Evolutionary conservation across 225 moss, liverwort and hornwort species (phyloP), one percentile per base, ranked within the genome.

Genomic region (Ulota crispa): DNA sequence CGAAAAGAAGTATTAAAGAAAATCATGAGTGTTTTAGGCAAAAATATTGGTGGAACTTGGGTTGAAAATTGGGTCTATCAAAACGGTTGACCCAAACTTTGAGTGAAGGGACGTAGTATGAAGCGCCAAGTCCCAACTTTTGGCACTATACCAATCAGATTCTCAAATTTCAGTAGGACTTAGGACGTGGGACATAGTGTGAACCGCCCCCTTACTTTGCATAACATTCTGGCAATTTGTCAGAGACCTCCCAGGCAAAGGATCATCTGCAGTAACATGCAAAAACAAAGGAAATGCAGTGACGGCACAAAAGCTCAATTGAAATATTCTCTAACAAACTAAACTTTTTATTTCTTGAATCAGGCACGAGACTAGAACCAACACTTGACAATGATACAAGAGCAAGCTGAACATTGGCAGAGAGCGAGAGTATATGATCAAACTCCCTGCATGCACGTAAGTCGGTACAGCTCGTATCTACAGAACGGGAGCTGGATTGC

Each of bases 281-380:
- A 59, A 59, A 57, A 1, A 36, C 15, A 8, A 56, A 1, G 27
- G 15, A 21, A 64, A 26, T 36, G 36, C 60, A 71, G 32, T 41
- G 8, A 42, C 73, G n/a, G 31, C 42, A 34, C 32, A 26, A 36
- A 20, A 68, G 36, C 34, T 59, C 60, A 32, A 68, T 20, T 60
- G 59, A 60, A 42, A 71, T 55, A 34, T 41, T 8, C 28, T 34
- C 2, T 21, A 16, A n/a, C 36, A 63, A 56, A 34, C 13, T 34
- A 32, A 26, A 70, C 32, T 21, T 76, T 76, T 54, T 55, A 63
- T 41, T 75, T 68, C 39, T 60, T 69, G 18, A 84, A 63, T 42
- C 42, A 75, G 43, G 42, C 41, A 75, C 39, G 3, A 69, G 42
- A 75, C 53, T 19, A 75, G 19, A 73, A 53, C 24, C 72, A 65